A percentile compares a stretch with the other conserved stretches of the same genome.
Evolutionary conservation across 495 filamentous ascomycete species (phyloP).

Genomic region (Neurospora sp.): DNA sequence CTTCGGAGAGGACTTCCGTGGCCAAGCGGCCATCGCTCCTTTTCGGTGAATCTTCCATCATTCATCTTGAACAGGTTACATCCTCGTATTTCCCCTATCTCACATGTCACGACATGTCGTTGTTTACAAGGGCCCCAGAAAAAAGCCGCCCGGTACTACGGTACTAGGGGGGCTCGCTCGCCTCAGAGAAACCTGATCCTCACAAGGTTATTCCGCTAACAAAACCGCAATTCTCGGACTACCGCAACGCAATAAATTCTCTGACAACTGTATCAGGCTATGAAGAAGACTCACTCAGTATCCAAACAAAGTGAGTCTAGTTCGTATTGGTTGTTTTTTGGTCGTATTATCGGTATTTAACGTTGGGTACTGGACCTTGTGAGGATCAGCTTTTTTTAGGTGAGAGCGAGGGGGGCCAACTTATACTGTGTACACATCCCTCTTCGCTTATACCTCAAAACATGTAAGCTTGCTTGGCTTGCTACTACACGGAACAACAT

Average conservation of each 20-base stretch:
- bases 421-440: not conserved
- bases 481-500: constrained; percentile 1
- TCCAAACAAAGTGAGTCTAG: not conserved
- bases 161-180: not conserved
- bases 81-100: not conserved
- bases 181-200: not conserved
- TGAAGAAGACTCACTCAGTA: not conserved
- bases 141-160: not conserved
- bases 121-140: not conserved
- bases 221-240: not conserved
- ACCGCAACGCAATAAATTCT: not conserved
- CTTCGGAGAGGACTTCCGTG: not conserved
- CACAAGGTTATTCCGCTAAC: not conserved
- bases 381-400: not conserved
- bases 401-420: not conserved
- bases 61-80: not conserved
- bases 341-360: not conserved
- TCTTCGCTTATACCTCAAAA: constrained; percentile 2
- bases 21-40: not conserved
- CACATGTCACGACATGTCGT: not conserved
- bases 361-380: not conserved
- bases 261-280: not conserved
- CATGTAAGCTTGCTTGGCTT: constrained; percentile 3
- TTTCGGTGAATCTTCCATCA: not conserved
- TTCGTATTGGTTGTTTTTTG: not conserved